Evolutionary conservation across 345 rosid genomes (phyloP), one percentile per base, ranked within the genome.

Genomic region (Lepidium didymum): DNA sequence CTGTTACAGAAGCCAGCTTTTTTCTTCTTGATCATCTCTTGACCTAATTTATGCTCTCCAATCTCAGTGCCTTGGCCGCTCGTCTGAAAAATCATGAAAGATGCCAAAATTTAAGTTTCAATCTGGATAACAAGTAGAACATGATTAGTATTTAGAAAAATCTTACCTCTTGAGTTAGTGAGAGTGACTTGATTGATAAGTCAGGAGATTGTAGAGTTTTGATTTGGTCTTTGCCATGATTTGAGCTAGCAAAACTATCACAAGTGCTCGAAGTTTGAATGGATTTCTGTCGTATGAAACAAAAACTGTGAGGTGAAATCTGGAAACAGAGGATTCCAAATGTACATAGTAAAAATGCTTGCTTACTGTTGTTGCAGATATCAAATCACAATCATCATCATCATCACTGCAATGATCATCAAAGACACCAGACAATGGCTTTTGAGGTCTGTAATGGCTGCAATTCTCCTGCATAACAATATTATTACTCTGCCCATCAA

Each of bases 181-280:
- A 5, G 15, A 27, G 51, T 31, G 42, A 66, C 21, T 53, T 16
- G 35, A 31, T 40, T 27, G 51, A 15, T 29, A 58, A 69, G 33
- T 38, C 40, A 8, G 59, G 60, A 49, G 52, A 19, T 14, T 13
- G 12, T 29, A 60, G 25, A 11, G 18, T 21, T 57, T 1, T 57
- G 62, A 13, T 55, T n/a, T 54, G 36, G 23, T 43, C 55, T 67
- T 44, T 14, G 64, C 46, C 37, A 23, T 11, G 55, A n/a, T 67
- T 56, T 13, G 72, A 67, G 27, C 47, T 44, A 21, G 46, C 72
- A 44, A 67, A 67, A 56, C 60, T 69, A 59, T 29, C 43, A 59
- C 49, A 47, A 43, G 54, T 21, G 62, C 62, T 54, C 23, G 33
- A 42, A 19, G 53, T 54, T 29, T 54, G 7, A 43, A 66, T 54